Evolutionary conservation across 306 rosid genomes (phyloP).

Genomic region (Mimosa pudica): DNA sequence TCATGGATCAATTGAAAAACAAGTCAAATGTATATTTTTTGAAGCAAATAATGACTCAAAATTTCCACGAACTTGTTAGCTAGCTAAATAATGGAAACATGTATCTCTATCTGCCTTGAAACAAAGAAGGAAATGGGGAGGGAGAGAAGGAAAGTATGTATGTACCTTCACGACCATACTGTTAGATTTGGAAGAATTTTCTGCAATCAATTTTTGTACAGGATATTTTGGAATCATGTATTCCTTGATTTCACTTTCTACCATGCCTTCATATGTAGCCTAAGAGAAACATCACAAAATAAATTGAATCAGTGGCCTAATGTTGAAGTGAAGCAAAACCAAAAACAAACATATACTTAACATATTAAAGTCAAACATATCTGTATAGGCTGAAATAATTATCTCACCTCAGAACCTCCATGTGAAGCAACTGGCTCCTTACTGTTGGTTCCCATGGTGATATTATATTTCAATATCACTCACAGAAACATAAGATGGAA

Average conservation of each 20-base stretch:
- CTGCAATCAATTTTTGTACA: constrained; percentile 50
- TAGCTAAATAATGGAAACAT: neutral
- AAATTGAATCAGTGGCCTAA: constrained; percentile 9
- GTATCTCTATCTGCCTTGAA: neutral
- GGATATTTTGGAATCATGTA: constrained; percentile 33
- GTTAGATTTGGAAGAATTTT: constrained; percentile 66
- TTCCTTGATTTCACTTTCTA: constrained; percentile 53
- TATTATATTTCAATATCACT: constrained; percentile 35
- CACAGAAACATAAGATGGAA: constrained; percentile 30
- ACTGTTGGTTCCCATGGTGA: constrained; percentile 65
- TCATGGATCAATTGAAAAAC: too few relatives aligned
- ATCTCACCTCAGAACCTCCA: constrained; percentile 60
- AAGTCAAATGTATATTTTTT: neutral
- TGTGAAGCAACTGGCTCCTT: constrained; percentile 48
- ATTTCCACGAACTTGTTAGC: neutral
- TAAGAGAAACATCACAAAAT: constrained; percentile 13
- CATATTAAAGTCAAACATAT: neutral
- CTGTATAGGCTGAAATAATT: constrained; percentile 23
- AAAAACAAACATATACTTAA: constrained; percentile 2
- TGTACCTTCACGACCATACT: constrained; percentile 88
- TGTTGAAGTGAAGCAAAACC: constrained; percentile 3
- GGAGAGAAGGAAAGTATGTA: constrained; percentile 20
- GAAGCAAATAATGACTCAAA: neutral
- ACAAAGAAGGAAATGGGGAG: neutral
- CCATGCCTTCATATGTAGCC: constrained; percentile 46